phyloP scores from a whole-genome alignment of 2,329 filamentous ascomycete species.

The Periconia sp. region DNA sequence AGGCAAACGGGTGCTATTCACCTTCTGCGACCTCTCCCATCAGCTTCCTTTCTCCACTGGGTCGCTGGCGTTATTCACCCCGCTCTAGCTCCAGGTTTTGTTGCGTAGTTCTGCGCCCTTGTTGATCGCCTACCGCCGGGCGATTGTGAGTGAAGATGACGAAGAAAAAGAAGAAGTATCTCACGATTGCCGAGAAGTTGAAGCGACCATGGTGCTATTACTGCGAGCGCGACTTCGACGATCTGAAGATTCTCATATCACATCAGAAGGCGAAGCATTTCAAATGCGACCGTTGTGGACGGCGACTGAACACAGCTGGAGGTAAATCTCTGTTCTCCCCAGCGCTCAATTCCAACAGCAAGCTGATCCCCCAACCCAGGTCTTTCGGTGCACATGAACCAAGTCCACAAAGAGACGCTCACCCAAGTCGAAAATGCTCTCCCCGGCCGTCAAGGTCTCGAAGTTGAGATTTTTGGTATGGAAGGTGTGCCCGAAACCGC shows the following conservation, averaged over 20 bases:
- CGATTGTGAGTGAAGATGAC: slow-evolving; percentile 23
- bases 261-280: slow-evolving; percentile 99
- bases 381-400: slow-evolving; percentile 94
- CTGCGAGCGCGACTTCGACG: slow-evolving; percentile 98
- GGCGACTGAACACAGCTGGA: slow-evolving; percentile 90
- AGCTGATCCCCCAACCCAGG: slow-evolving; percentile 54
- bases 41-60: no score
- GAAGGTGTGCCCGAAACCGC: slow-evolving; percentile 91
- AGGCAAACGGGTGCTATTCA: no score
- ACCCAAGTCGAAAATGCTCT: slow-evolving; percentile 89
- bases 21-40: no score
- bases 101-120: no score
- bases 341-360: background rate
- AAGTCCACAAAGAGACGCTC: slow-evolving; percentile 95
- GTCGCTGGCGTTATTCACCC: no score
- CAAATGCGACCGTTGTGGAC: slow-evolving; percentile 89
- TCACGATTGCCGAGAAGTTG: slow-evolving; percentile 85
- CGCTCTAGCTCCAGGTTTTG: no score
- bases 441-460: slow-evolving; percentile 78
- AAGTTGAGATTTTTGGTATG: slow-evolving; percentile 98
- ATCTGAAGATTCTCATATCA: slow-evolving; percentile 91
- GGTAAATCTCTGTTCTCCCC: slow-evolving; percentile 56
- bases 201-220: slow-evolving; percentile 96
- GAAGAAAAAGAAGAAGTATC: slow-evolving; percentile 87
- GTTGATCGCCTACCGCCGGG: no score